A percentile compares a stretch with the other conserved stretches of the same genome.
Evolutionary conservation across 176 grass and related monocot species (phyloP).

Genomic region (Phoenix dactylifera): DNA sequence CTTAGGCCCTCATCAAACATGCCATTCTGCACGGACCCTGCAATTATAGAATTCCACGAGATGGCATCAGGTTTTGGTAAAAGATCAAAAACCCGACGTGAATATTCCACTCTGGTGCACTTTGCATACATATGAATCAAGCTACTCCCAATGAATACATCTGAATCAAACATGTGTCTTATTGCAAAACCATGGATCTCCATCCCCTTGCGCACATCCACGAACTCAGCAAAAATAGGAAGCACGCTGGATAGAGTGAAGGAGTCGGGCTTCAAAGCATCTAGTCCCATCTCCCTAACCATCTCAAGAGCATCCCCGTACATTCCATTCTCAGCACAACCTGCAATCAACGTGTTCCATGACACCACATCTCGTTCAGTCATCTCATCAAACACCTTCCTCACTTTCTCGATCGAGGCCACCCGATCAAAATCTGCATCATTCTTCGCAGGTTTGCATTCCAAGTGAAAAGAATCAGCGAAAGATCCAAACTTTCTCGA

Average conservation of each 20-base stretch:
- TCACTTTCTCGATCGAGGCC: slow-evolving; percentile 2
- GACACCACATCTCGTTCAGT: slow-evolving; percentile 37
- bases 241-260: slow-evolving; percentile 53
- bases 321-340: slow-evolving; percentile 31
- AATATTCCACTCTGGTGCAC: slow-evolving; percentile 39
- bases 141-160: slow-evolving; percentile 50
- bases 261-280: slow-evolving; percentile 40
- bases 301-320: slow-evolving; percentile 26
- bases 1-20: slow-evolving; percentile 44
- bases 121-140: slow-evolving; percentile 69
- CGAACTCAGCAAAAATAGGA: slow-evolving; percentile 51
- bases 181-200: slow-evolving; percentile 47
- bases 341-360: slow-evolving; percentile 52
- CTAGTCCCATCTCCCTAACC: slow-evolving; percentile 44
- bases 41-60: slow-evolving; percentile 56
- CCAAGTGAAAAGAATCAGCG: no score
- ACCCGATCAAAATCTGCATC: neutral
- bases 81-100: slow-evolving; percentile 32
- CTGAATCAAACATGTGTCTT: slow-evolving; percentile 30
- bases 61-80: slow-evolving; percentile 32
- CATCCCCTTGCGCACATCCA: slow-evolving; percentile 42
- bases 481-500: neutral
- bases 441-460: no score
- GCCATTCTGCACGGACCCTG: slow-evolving; percentile 48
- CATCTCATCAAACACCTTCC: slow-evolving; percentile 69